Base-by-base conservation (phyloP, 106 monocot species). In the Cymbidium sinense region DNA sequence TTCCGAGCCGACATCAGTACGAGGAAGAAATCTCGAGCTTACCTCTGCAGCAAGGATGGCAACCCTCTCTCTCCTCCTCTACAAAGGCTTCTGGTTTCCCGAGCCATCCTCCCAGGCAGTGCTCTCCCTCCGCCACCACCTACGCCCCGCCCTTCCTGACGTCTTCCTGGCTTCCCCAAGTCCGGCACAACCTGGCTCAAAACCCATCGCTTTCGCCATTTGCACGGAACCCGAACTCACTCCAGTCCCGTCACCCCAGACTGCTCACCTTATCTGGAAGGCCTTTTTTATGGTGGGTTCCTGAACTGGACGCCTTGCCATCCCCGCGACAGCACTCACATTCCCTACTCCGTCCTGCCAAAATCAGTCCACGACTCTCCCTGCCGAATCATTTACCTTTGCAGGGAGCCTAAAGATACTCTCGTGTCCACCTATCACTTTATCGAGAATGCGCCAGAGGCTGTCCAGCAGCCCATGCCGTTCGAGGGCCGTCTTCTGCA, bases 371-470 rank as follows among this genome's bases (percentile, higher is more conserved):
- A 19, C 21, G 43, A 43, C 6, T 1, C 47, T 30, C 4, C 75
- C 83, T 83, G 87, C 76, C 44, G 70, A 33, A 37, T 87, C 2
- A 67, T 87, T 2, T 90, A 90, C 78, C 41, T 87, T 8, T 85
- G 82, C 29, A 54, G 82, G 1, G 65, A 85, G 20, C 87, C 83
- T 5, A 89, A 84, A 70, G 89, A 90, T 39, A 76, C 54, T 0
- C 35, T 86, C 8, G 75, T 88, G 41, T 88, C 85, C 0, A 9
- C 21, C 6, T 75, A 80, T 23, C 86, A 86, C 30, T 86, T 55
- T 76, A 17, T 64, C 17, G 43, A 76, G 36, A 25, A 65, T 82
- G 54, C 52, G 29, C 50, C 20, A 0, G 80, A 62, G 23, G n/a
- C n/a, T 2, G 9, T 1, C 27, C 61, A 2, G 27, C 47, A 43